phyloP scores from a whole-genome alignment of 208 protist genomes.

The Blechomonas ayalai region DNA sequence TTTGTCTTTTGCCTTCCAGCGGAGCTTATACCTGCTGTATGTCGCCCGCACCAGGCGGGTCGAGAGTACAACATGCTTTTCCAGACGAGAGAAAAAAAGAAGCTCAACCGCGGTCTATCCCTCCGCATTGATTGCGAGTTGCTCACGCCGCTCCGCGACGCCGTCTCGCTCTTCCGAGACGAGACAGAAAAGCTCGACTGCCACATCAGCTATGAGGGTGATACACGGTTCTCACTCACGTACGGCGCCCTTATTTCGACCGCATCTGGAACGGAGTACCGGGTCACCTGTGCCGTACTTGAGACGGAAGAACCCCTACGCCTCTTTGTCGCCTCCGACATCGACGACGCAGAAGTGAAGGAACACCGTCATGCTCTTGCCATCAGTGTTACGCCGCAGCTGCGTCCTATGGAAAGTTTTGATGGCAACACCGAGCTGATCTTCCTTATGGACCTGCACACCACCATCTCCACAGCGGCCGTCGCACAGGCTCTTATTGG shows the following conservation, averaged over 20 bases:
- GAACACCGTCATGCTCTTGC: slow-evolving; percentile 24
- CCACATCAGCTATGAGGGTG: slow-evolving; percentile 24
- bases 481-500: slow-evolving; percentile 23
- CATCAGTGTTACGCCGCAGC: slow-evolving; percentile 35
- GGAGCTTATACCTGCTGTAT: slow-evolving; percentile 36
- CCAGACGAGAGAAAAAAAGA: slow-evolving; percentile 8
- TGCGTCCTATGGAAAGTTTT: slow-evolving; percentile 11
- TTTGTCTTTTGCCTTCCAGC: slow-evolving; percentile 32
- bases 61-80: slow-evolving; percentile 42
- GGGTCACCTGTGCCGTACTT: slow-evolving; percentile 22
- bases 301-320: slow-evolving; percentile 56
- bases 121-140: slow-evolving; percentile 26
- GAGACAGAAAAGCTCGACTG: neutral
- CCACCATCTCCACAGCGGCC: slow-evolving; percentile 5
- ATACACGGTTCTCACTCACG: slow-evolving; percentile 29
- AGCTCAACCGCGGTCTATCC: slow-evolving; percentile 11
- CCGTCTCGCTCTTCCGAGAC: slow-evolving; percentile 20
- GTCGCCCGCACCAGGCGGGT: slow-evolving; percentile 20
- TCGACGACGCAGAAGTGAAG: neutral
- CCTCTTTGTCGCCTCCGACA: slow-evolving; percentile 26
- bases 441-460: slow-evolving; percentile 58
- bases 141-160: slow-evolving; percentile 36
- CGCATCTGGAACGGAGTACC: slow-evolving; percentile 12
- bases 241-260: slow-evolving; percentile 10
- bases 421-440: slow-evolving; percentile 56